A percentile compares a stretch with the other conserved stretches of the same genome.
Evolutionary conservation across 768 basidiomycete species (phyloP).

Genomic region (Lyophyllum atratum): DNA sequence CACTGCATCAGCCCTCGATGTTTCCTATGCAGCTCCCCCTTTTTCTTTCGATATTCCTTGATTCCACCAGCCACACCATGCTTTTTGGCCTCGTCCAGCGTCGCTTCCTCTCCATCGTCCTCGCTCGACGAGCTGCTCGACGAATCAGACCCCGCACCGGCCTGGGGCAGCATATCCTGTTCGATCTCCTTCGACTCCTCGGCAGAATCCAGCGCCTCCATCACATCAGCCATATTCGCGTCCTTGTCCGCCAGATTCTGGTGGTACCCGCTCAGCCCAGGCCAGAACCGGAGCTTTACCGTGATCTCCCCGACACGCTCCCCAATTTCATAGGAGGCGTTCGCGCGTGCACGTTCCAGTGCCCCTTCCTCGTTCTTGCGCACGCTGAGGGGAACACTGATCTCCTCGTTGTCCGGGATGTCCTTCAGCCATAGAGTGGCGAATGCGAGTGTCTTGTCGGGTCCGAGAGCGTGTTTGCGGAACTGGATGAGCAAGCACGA

Average conservation of each 20-base stretch:
- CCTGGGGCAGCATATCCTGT: constrained; percentile 24
- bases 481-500: constrained; percentile 41
- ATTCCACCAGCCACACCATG: constrained; percentile 30
- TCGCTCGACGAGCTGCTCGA: constrained; percentile 15
- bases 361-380: constrained; percentile 21
- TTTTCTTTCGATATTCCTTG: constrained; percentile 43
- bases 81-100: constrained; percentile 14
- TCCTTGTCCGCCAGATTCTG: constrained; percentile 35
- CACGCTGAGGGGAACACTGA: constrained; percentile 28
- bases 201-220: constrained; percentile 44
- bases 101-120: constrained; percentile 19
- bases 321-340: constrained; percentile 25
- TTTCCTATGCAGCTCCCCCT: constrained; percentile 48
- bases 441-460: constrained; percentile 37
- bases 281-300: constrained; percentile 40
- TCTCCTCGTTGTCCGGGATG: constrained; percentile 36
- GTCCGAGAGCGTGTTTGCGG: constrained; percentile 31
- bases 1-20: constrained; percentile 69
- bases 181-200: constrained; percentile 33
- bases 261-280: constrained; percentile 46
- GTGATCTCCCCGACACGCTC: constrained; percentile 31
- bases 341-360: constrained; percentile 28
- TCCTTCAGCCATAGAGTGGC: constrained; percentile 46
- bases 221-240: constrained; percentile 37
- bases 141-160: constrained; percentile 5